Base-by-base conservation (phyloP, 768 basidiomycete species). In the Trametes sanguinea region DNA sequence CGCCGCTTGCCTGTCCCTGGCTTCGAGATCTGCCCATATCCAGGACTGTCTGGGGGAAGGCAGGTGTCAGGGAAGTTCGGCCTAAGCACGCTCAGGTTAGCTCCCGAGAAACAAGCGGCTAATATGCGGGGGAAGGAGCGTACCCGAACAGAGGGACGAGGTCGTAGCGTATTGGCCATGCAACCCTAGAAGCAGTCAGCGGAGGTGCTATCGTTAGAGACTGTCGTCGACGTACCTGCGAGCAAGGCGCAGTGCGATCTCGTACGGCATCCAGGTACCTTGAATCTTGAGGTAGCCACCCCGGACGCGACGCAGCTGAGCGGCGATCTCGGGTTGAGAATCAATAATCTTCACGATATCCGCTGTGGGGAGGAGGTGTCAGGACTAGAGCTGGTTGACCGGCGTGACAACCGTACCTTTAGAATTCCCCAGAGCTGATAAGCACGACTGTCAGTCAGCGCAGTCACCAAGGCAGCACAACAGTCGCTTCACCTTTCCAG, bases 271-370 rank as follows among this genome's bases (percentile, higher is more conserved):
- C 93, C 93, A 95, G 22, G 93, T 94, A 35, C 93, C 93, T 71
- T 95, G 93, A 46, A 95, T 94, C 77, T 94, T 94, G 62, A 95
- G 83, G 76, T 92, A 92, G 53, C 92, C 90, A 59, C 91, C 92
- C 48, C 91, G 85, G 35, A 95, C 92, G 62, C 92, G 83, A 60
- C 92, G 87, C 70, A 94, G 86, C 67, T 89, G 85, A 35, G 86
- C 81, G 30, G 90, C 91, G 40, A 95, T 79, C 76, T 94, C 92
- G 54, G 93, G 93, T 68, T 94, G 91, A 2, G 90, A 91, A 77
- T 95, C 93, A 68, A 95, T 85, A 84, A 95, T 94, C 73, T 91
- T 92, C 48, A 94, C 90, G 57, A 95, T 93, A 78, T 95, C 93
- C 68, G 93, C 92, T 94, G 71, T 13, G 22, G 22, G 50, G 9